phyloP scores from a whole-genome alignment of 176 grass and related monocot genomes.

The Zizania latifolia region DNA sequence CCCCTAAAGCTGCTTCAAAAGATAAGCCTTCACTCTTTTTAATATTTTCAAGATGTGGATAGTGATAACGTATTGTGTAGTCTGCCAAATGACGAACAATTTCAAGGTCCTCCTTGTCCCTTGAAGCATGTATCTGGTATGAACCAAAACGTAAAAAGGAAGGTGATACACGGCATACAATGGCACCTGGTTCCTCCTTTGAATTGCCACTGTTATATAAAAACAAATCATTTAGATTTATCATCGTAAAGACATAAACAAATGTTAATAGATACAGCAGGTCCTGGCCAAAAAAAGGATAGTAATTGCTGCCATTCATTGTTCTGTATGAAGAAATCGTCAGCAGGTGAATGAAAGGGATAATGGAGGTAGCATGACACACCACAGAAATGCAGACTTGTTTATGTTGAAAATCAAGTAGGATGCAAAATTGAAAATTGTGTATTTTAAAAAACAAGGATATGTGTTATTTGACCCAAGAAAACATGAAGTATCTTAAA shows the following conservation, averaged over 20 bases:
- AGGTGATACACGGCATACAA: constrained; percentile 79
- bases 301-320: not conserved
- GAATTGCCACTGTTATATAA: constrained; percentile 73
- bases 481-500: not conserved
- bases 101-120: constrained; percentile 73
- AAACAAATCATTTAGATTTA: not conserved
- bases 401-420: not conserved
- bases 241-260: not conserved
- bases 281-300: not conserved
- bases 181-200: constrained; percentile 94
- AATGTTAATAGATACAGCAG: not conserved
- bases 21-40: constrained; percentile 84
- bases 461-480: not conserved
- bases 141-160: constrained; percentile 95
- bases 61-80: constrained; percentile 76
- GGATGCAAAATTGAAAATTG: not conserved
- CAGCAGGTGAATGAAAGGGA: not conserved
- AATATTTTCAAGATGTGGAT: constrained; percentile 76
- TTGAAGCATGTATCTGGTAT: constrained; percentile 73
- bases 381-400: not conserved
- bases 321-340: not conserved
- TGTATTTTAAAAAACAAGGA: not conserved
- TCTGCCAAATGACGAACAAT: constrained; percentile 66
- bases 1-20: constrained; percentile 63
- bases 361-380: not conserved